Base-by-base conservation (phyloP, 1,284 basidiomycete genomes). In the Schizophyllum amplum region DNA sequence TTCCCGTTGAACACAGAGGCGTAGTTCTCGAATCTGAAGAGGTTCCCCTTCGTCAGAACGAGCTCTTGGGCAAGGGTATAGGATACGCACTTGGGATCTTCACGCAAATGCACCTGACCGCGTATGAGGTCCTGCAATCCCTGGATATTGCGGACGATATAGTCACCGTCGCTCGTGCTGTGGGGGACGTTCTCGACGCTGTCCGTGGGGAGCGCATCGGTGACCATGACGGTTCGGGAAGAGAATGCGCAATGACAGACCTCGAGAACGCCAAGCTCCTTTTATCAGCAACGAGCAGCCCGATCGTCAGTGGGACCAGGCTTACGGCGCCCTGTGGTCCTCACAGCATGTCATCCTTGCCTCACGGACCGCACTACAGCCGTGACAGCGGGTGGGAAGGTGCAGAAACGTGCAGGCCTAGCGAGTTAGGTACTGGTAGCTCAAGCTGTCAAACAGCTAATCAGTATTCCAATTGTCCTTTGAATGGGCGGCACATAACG, bases 1-100 rank as follows among this genome's bases (percentile, higher is more conserved):
- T 88, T 89, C 6, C 89, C 90, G 60, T 92, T 92, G 75, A 92
- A 92, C 56, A 91, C 81, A 55, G 71, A 78, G 1, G 84, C 76
- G 55, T 82, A 81, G 26, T 81, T 77, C 9, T 67, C 58, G 66
- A 90, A 92, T 26, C 89, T 91, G 60, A 15, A 33, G 52, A 53
- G 20, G 21, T 6, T 9, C 48, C 50, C 50, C 15, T 51, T 54
- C 23, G 52, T 50, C 21, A 50, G 20, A 33, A 49, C 48, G 7
- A 55, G 27, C 2, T 50, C 15, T n/a, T 42, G 46, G 60, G 9
- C 47, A 15, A 20, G 27, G 49, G 54, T 24, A 50, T 55, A 47
- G 24, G 24, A 22, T 51, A 64, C 72, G 54, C 62, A 82, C 81
- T 71, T 73, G 25, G 74, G 59, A 57, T 80, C 73, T 27, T 67